Base-by-base conservation (phyloP, 192 early-diverging fungal genomes). In the Podila horticola region DNA sequence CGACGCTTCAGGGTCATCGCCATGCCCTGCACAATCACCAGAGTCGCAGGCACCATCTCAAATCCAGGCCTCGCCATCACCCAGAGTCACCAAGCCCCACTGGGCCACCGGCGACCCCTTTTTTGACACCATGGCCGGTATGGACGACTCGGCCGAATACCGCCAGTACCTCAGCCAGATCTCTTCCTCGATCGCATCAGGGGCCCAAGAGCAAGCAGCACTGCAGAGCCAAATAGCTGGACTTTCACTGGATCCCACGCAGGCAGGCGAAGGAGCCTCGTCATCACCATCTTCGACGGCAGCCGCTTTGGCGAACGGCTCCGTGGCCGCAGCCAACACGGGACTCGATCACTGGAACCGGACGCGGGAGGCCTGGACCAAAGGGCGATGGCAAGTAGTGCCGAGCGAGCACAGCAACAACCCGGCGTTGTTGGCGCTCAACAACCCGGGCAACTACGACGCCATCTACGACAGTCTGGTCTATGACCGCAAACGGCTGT, bases 311-410 rank as follows among this genome's bases (percentile, higher is more conserved):
- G 29, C 55, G 31, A 52, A 59, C 7, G 52, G 55, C 17, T 28
- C 58, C 13, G 34, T 24, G 19, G 20, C 62, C 3, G 62, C 58
- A 15, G 62, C 67, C 8, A 69, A 67, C 31, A 74, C 69, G 51
- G 86, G 84, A 30, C 62, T 89, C 13, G 81, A 83, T 26, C 76
- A 82, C 60, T 89, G 88, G 88, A 83, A 86, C 62, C 66, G 55
- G 34, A 82, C 77, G n/a, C 67, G 88, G 19, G 82, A 84, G 33
- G 55, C 74, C 55, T 89, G 88, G 88, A 89, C 83, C 1, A 45
- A 70, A 31, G 82, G 58, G 60, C 48, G 63, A 20, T 72, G 62
- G 69, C 75, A 59, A 31, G 64, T 64, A 15, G 66, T 76, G 8
- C 69, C 64, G 60, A 83, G 72, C 26, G 61, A 66, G 34, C 81